Evolutionary conservation across 176 grass and related monocot genomes (phyloP), one percentile per base, ranked within the genome.

Genomic region (Rhynchospora tenuis): DNA sequence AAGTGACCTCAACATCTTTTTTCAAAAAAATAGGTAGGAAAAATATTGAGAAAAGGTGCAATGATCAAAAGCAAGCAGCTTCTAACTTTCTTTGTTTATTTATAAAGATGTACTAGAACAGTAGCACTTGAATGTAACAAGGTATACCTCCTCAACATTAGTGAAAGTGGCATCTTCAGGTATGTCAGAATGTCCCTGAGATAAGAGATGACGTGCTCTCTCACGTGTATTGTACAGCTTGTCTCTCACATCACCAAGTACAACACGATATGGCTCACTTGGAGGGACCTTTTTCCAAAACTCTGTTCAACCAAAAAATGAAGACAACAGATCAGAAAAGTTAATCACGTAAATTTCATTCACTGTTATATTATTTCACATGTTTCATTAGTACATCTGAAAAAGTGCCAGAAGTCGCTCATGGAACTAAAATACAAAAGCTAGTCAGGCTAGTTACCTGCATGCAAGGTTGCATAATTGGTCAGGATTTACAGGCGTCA

Each of bases 281-380:
- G 90, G 84, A 73, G 95, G 95, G 81, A 94, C 95, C 85, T 98
- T 89, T 79, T 98, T 98, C 95, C 95, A 98, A 64, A 98, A 98
- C 67, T 98, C 95, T 98, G 88, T 79, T 62, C 70, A 87, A 78
- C 26, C 72, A 50, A 52, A 28, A 88, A 55, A 4, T 0, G 68
- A 27, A 29, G 65, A 38, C 24, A 87, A 51, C 26, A 83, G 48
- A 26, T 85, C 64, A 91, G 84, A 46, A 89, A 9, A 33, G 20
- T 67, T 19, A 11, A 33, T 59, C 8, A 81, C 11, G 3, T 9
- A 42, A 56, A 23, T 81, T 23, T 23, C 13, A 48, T 48, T 73
- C 44, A n/a, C 1, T 73, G 50, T 50, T 48, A 24, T 48, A 50
- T 9, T 50, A 48, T 50, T 20, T 73, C 69, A 22, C 12, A 6